Conservation (phyloP, 139 green algal species). For the Tetradesmus lagerheimii region DNA sequence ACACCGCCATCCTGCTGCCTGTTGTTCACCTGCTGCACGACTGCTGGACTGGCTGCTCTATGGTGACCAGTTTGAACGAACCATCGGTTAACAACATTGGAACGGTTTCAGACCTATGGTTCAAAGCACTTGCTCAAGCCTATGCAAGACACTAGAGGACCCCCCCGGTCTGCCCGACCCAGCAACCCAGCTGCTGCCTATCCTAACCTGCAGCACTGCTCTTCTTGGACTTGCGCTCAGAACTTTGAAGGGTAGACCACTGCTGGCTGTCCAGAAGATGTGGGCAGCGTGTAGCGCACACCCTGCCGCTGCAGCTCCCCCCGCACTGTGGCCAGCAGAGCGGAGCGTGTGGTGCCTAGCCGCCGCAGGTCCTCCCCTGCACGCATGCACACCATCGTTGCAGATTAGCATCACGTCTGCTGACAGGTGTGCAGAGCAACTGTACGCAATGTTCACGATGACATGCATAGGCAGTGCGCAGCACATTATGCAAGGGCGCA, state of each 20-base stretch:
- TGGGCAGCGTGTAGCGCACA: not conserved
- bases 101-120: no score
- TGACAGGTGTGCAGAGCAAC: not conserved
- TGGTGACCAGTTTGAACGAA: no score
- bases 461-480: not conserved
- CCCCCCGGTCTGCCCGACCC: no score
- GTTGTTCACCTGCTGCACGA: not conserved
- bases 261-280: not conserved
- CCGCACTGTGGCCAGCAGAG: not conserved
- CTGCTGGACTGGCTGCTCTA: no score
- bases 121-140: no score
- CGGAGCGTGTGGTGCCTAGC: not conserved
- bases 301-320: not conserved
- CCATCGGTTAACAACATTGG: no score
- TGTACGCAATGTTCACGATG: no score
- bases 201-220: not conserved
- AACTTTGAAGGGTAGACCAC: not conserved
- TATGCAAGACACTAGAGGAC: no score
- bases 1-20: no score
- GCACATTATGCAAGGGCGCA: not conserved
- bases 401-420: not conserved
- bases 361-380: slow-evolving; percentile 5
- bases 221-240: not conserved
- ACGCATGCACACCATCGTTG: not conserved
- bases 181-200: no score